Base-by-base conservation (phyloP, 768 basidiomycete species). In the Pleurotus tuoliensis region DNA sequence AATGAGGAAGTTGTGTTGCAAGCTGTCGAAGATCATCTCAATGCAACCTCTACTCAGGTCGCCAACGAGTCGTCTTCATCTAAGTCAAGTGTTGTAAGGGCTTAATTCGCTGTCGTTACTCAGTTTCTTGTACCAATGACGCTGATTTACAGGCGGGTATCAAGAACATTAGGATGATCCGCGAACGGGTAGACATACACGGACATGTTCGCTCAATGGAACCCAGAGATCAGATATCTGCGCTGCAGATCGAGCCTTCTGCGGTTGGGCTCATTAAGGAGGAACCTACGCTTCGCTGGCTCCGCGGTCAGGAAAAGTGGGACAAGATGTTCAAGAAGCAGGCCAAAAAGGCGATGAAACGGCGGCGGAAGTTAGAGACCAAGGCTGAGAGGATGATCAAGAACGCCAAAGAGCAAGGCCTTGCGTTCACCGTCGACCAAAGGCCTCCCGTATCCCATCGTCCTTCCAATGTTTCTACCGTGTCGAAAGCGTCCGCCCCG, bases 251-350 rank as follows among this genome's bases (percentile, higher is more conserved):
- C 40, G 75, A 77, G 0, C 71, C 78, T 0, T 73, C 75, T 11
- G 74, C 88, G 58, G 77, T 92, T 39, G 90, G 89, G 0, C 67
- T 87, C 34, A 82, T 93, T 67, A 90, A 88, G 66, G 90, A 92
- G 68, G 82, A 73, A 0, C 85, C 87, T 0, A 82, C 82, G 0
- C 73, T 79, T 64, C 77, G 85, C n/a, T 94, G 89, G 79, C 65
- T 82, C 12, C 67, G 71, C 3, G 84, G 86, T 6, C 85, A 86
- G 66, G 72, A 76, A 18, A 63, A 76, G 34, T 88, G 87, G 87
- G 85, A 89, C 66, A 70, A 74, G 62, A 75, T 71, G 60, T 88
- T 75, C 67, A 69, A 68, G 47, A 64, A 65, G 24, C 51, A 66
- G 0, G 79, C 80, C 12, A 65, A 74, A 46, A 72, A 67, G 15